Percentiles rank a stretch among this genome's conserved stretches.
Evolutionary conservation across 331 rosid genomes (phyloP).

Genomic region (Malus hybrid): DNA sequence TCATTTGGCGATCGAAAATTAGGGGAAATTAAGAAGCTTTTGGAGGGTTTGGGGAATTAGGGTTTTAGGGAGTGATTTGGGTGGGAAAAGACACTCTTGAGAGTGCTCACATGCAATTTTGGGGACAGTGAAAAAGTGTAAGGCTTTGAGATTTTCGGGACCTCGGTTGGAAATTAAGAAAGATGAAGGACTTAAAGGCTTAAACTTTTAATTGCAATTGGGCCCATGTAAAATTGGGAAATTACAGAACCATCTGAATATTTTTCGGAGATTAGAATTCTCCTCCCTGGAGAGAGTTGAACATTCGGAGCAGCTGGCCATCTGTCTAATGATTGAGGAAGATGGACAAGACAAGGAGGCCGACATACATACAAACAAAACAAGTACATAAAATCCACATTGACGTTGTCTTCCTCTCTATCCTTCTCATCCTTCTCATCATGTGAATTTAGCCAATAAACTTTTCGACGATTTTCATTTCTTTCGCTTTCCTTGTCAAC

Average conservation of each 20-base stretch:
- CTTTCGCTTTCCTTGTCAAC: neutral
- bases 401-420: neutral
- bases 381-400: neutral
- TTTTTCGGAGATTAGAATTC: neutral
- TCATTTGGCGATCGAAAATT: constrained; percentile 1
- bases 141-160: neutral
- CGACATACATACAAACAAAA: neutral
- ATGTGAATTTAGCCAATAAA: too few species aligned
- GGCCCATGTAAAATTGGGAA: neutral
- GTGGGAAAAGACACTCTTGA: neutral
- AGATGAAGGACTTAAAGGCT: neutral
- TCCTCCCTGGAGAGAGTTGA: neutral
- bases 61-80: constrained; percentile 9
- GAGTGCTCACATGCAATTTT: constrained; percentile 6
- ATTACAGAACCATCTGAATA: neutral
- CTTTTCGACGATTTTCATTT: neutral
- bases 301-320: neutral
- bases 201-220: neutral
- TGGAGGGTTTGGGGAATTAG: constrained; percentile 6
- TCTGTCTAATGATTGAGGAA: neutral
- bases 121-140: neutral
- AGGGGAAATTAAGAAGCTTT: constrained; percentile 9
- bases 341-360: neutral
- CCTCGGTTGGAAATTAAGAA: neutral
- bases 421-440: neutral